Evolutionary conservation across 352 stramenopile genomes (phyloP).

Genomic region (Pythium phragmiticola): DNA sequence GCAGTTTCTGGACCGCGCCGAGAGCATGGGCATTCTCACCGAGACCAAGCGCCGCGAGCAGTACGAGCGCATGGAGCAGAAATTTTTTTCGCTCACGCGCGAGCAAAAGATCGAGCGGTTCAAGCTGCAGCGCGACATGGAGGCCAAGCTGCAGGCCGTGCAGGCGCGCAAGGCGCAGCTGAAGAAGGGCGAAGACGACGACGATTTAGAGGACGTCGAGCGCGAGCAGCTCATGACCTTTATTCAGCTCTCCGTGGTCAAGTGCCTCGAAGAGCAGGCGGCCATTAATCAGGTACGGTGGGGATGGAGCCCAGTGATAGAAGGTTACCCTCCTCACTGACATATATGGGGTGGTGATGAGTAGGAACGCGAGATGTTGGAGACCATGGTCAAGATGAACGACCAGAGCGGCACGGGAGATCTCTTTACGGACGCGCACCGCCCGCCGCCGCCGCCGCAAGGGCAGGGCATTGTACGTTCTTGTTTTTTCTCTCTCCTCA

Average conservation of each 20-base stretch:
- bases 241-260: slow-evolving; percentile 72
- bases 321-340: not conserved
- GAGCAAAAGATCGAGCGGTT: slow-evolving; percentile 86
- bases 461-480: slow-evolving; percentile 75
- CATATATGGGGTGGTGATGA: not conserved
- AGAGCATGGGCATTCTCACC: slow-evolving; percentile 57
- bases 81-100: slow-evolving; percentile 60
- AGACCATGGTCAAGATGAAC: slow-evolving; percentile 86
- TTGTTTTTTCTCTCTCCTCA: not conserved
- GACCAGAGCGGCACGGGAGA: slow-evolving; percentile 50
- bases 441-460: slow-evolving; percentile 52
- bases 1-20: slow-evolving; percentile 73
- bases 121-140: slow-evolving; percentile 72
- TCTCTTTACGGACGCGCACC: slow-evolving; percentile 68
- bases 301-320: not conserved
- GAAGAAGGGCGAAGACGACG: slow-evolving; percentile 45
- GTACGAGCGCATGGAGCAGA: slow-evolving; percentile 72
- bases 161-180: slow-evolving; percentile 46
- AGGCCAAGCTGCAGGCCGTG: slow-evolving; percentile 61
- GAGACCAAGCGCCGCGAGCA: slow-evolving; percentile 70
- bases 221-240: slow-evolving; percentile 82
- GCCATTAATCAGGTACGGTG: slow-evolving; percentile 58
- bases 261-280: slow-evolving; percentile 76
- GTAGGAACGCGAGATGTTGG: slow-evolving; percentile 79
- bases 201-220: slow-evolving; percentile 75